Conservation (phyloP, 352 stramenopile species). For the Phytophthora pisi region DNA sequence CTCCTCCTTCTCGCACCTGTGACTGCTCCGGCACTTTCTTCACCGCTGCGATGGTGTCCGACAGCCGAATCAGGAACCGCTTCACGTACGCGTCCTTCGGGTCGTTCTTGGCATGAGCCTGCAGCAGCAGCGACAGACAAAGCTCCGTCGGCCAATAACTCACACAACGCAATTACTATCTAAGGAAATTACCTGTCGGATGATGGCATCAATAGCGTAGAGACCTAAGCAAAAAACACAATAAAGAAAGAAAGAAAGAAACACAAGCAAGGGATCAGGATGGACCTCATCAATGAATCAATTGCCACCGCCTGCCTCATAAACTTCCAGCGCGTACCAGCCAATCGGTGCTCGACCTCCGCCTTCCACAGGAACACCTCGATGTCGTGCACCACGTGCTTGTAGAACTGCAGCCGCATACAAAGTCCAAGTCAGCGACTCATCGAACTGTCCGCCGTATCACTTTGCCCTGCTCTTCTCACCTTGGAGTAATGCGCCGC, state of each 20-base stretch:
- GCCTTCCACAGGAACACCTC: conserved; percentile 87
- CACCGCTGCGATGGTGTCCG: conserved; percentile 72
- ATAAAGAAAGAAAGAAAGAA: background rate
- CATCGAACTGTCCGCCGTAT: no score
- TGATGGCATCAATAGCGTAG: conserved; percentile 86
- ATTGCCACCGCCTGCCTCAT: background rate
- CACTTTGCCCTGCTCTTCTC: no score
- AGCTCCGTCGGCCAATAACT: background rate
- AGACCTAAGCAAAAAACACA: conserved; percentile 43
- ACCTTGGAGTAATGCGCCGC: conserved; percentile 82
- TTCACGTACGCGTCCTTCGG: conserved; percentile 77
- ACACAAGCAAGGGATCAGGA: no score
- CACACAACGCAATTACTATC: conserved; percentile 2
- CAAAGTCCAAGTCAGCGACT: conserved; percentile 25
- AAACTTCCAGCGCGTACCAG: conserved; percentile 40
- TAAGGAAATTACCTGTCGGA: conserved; percentile 58
- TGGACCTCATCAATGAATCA: background rate
- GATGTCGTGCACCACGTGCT: conserved; percentile 87
- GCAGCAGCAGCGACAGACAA: conserved; percentile 1
- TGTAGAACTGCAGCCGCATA: conserved; percentile 70
- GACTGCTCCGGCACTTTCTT: conserved; percentile 69
- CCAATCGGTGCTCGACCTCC: conserved; percentile 80
- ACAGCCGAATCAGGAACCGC: conserved; percentile 77
- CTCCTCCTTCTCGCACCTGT: conserved; percentile 45
- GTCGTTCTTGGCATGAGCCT: conserved; percentile 71